Evolutionary conservation across 352 stramenopile species (phyloP), one percentile per base, ranked within the genome.

Genomic region (Globisporangium solare): DNA sequence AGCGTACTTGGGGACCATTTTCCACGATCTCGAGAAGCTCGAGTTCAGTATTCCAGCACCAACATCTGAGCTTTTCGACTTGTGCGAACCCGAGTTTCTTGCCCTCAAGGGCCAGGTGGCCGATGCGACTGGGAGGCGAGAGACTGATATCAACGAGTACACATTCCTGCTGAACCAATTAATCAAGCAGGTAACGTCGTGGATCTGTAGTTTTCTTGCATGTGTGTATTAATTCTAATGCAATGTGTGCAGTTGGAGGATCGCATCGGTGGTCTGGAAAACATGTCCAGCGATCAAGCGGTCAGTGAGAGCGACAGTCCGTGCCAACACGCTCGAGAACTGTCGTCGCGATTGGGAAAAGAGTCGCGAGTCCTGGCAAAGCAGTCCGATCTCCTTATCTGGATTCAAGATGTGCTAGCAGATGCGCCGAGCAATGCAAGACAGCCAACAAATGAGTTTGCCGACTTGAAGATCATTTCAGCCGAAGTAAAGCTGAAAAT

Each of bases 401-500:
- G 60, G 31, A 63, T 76, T 17, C 74, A 85, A 51, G 45, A 64
- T 12, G 63, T 86, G 0, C 71, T 88, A 51, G 59, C 54, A 5
- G 71, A 82, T 11, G 63, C 71, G 24, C 64, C 71, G 0, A 74
- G 59, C 18, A 66, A 69, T 12, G 40, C 63, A 5, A 49, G 64
- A n/a, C 61, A 60, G 3, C 63, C 61, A 0, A 51, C 56, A 3
- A 70, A 81, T 47, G 70, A 61, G 4, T 88, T 86, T 39, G 51
- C 53, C 0, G 65, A 74, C 13, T 64, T 89, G 6, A 42, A 70
- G 6, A 27, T 20, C 1, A 48, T 86, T 7, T 67, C 74, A 1
- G 55, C 22, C 6, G 62, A 83, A n/a, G 37, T 89, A 1, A 74
- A 72, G 47, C 47, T 84, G 7, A 89, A 85, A 58, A 76, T 68